Evolutionary conservation across 495 filamentous ascomycete genomes (phyloP).

Genomic region (Podospora comata): DNA sequence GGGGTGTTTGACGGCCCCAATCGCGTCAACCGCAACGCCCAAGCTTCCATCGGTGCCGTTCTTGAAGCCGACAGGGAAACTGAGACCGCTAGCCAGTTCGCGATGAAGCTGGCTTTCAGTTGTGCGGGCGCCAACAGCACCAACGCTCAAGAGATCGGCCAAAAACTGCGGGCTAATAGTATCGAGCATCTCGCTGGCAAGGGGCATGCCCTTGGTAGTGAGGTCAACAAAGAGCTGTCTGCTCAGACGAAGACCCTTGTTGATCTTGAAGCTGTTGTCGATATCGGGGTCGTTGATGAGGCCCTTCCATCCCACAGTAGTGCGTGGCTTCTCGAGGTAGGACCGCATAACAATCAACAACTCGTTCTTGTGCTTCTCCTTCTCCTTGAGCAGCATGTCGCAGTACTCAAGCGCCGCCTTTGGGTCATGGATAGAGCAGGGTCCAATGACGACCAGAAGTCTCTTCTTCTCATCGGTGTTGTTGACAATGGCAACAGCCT

Average conservation of each 20-base stretch:
- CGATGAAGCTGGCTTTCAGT: conserved; percentile 95
- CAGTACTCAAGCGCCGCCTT: conserved; percentile 91
- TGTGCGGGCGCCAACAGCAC: conserved; percentile 91
- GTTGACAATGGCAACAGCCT: conserved; percentile 76
- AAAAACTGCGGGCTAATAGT: conserved; percentile 98
- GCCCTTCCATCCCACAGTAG: conserved; percentile 98
- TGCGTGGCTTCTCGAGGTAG: conserved; percentile 98
- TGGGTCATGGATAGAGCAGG: conserved; percentile 97
- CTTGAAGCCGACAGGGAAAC: conserved; percentile 99
- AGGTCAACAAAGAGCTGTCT: conserved; percentile 93
- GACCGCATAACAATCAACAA: conserved; percentile 95
- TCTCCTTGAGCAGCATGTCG: conserved; percentile 72
- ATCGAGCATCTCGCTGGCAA: conserved; percentile 97
- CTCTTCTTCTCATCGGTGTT: conserved; percentile 71
- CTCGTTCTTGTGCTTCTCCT: conserved; percentile 86
- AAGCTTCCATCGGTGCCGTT: conserved; percentile 95
- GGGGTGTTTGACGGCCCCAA: conserved; percentile 85
- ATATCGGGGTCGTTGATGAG: conserved; percentile 99
- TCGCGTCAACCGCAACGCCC: conserved; percentile 91
- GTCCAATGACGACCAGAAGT: conserved; percentile 88
- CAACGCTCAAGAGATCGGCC: conserved; percentile 87
- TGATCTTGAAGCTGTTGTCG: conserved; percentile 98
- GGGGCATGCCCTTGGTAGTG: conserved; percentile 92
- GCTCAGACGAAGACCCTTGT: conserved; percentile 86
- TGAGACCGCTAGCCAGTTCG: conserved; percentile 88